Conservation (phyloP, 1,284 basidiomycete genomes). For the Ustilago bromivora region DNA sequence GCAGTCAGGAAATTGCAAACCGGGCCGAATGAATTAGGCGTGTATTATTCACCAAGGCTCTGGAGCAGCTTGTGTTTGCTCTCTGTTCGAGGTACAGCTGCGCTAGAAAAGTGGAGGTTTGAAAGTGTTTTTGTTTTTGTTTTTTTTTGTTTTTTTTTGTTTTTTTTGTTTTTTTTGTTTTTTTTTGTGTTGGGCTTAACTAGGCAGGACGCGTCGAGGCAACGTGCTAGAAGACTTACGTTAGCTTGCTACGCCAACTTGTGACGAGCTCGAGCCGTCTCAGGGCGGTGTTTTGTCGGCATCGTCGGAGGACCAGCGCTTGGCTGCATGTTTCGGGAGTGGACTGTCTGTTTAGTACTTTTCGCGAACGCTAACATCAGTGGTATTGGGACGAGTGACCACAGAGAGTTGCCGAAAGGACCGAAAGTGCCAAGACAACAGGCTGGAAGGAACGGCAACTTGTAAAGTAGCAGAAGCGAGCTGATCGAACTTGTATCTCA, state of each 20-base stretch:
- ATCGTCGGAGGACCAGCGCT: neutral
- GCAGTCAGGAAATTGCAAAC: neutral
- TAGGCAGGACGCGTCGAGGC: conserved; percentile 12
- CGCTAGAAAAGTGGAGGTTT: conserved; percentile 13
- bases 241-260: neutral
- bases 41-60: conserved; percentile 1
- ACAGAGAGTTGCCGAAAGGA: too few species aligned
- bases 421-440: too few species aligned
- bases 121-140: neutral
- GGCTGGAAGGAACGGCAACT: neutral
- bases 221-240: neutral
- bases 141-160: too few species aligned
- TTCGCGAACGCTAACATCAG: too few species aligned
- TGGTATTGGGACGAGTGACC: too few species aligned
- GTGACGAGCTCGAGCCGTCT: neutral
- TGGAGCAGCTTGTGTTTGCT: conserved; percentile 15
- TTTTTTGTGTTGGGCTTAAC: neutral
- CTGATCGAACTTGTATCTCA: too few species aligned
- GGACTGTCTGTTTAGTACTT: too few species aligned
- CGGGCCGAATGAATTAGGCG: conserved; percentile 3
- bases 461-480: too few species aligned
- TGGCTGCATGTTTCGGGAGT: neutral
- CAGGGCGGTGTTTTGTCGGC: neutral
- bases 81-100: neutral
- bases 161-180: too few species aligned